Evolutionary conservation across 306 rosid species (phyloP), one percentile per base, ranked within the genome.

Genomic region (Astragalus membranaceus): DNA sequence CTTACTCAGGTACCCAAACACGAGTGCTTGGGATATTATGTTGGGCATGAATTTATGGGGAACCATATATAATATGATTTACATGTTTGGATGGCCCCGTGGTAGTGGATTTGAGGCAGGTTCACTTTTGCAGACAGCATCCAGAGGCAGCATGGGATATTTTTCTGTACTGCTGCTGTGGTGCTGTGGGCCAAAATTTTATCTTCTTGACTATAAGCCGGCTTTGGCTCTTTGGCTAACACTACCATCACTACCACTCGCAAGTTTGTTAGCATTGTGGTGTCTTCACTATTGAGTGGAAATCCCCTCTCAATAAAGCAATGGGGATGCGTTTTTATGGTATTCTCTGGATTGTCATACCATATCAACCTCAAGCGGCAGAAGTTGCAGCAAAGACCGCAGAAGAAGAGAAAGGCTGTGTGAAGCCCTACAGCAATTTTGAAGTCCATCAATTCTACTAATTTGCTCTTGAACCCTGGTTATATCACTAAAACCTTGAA

Each of bases 1-100:
- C 68, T 75, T 68, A 72, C 48, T 57, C 85, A 93, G 98, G 87
- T 87, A 90, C 76, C 95, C 94, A 57, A 93, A 87, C 80, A 93
- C 98, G 64, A 87, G 90, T 82, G 98, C 98, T 30, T 93, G 98
- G 98, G 92, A 76, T 79, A 90, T 93, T 61, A 93, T 93, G 98
- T 77, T 93, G 75, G 97, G 98, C 66, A 93, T 93, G 98, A 93
- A 93, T 80, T 80, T 93, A 68, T 93, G 98, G 98, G 98, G 98
- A 39, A 90, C 98, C 78, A 81, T 90, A 74, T 93, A 93, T 81
- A 93, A 93, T 77, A 56, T 87, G 87, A 39, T 91, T 44, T 94
- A 88, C 85, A 95, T 91, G 97, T 95, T 91, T 49, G 95, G 92
- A 64, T 91, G 88, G 97, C 95, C 97, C 1, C 64, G 41, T 0